Conservation (phyloP, 148 eudicot species). For the Agrostemma githago region DNA sequence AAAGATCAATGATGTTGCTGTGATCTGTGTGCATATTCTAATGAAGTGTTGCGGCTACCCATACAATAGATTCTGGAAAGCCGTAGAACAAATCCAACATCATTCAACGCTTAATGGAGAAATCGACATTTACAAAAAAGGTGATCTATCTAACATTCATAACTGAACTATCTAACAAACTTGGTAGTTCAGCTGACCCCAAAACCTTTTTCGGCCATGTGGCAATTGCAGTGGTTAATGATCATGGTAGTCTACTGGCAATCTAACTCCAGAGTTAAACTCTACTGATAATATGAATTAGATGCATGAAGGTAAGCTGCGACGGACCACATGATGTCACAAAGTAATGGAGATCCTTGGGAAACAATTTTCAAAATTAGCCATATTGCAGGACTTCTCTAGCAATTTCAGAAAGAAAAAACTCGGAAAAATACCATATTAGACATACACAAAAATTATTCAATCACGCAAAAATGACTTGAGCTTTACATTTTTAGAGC, state of each 20-base stretch:
- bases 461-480: background rate
- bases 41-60: background rate
- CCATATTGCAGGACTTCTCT: background rate
- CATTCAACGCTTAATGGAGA: background rate
- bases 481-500: conserved; percentile 25
- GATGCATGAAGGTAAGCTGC: background rate
- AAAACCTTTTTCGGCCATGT: too few relatives aligned
- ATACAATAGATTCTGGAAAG: background rate
- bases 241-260: background rate
- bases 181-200: too few relatives aligned
- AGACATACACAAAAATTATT: background rate
- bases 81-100: background rate
- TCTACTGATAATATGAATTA: background rate
- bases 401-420: background rate
- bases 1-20: background rate
- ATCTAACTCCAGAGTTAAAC: background rate
- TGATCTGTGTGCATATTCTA: background rate
- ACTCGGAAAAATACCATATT: background rate
- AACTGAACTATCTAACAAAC: background rate
- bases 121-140: background rate
- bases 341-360: background rate
- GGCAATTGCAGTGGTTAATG: too few relatives aligned
- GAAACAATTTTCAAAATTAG: background rate
- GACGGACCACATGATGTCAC: background rate
- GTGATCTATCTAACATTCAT: background rate